These are phyloP conservation scores for Pythium graminicola DNA, from an alignment of 352 stramenopile species.

Conservation along the genomic window DNA sequence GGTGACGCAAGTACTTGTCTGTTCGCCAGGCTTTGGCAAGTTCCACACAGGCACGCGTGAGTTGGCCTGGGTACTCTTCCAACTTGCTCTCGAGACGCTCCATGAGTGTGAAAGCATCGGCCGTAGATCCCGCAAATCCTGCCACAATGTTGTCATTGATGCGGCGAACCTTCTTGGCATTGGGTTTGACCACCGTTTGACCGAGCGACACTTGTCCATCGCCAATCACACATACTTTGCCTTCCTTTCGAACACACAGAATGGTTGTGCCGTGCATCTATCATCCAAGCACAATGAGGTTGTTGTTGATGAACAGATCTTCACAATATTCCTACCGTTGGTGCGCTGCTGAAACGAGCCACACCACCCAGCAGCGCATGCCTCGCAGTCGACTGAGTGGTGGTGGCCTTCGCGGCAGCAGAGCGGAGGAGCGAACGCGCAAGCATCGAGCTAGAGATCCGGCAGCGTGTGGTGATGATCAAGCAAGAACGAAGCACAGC, in stretches of 20 bases:
- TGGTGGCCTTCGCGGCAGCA: conserved; percentile 14
- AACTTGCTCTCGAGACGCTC: conserved; percentile 98
- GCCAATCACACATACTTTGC: conserved; percentile 97
- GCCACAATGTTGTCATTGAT: conserved; percentile 94
- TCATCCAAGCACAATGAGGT: not conserved
- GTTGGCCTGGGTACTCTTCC: conserved; percentile 96
- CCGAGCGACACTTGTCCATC: conserved; percentile 98
- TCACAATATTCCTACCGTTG: conserved; percentile 28
- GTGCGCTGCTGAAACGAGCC: conserved; percentile 46
- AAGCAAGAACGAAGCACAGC: conserved; percentile 13
- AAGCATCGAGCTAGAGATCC: conserved; percentile 35
- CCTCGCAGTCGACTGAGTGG: conserved; percentile 12
- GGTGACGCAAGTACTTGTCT: conserved; percentile 96
- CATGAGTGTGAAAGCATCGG: conserved; percentile 97
- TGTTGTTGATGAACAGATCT: no score
- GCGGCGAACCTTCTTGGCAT: conserved; percentile 96
- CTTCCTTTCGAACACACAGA: conserved; percentile 96
- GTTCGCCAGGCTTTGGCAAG: conserved; percentile 99
- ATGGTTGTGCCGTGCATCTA: conserved; percentile 97
- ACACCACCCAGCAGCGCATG: conserved; percentile 20
- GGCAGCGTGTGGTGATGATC: conserved; percentile 14
- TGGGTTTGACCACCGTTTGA: conserved; percentile 95
- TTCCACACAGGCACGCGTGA: conserved; percentile 96
- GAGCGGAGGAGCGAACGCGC: conserved; percentile 54
- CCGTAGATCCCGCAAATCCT: conserved; percentile 96